Evolutionary conservation across 176 grass and related monocot genomes (phyloP).

Genomic region (Puya raimondii): DNA sequence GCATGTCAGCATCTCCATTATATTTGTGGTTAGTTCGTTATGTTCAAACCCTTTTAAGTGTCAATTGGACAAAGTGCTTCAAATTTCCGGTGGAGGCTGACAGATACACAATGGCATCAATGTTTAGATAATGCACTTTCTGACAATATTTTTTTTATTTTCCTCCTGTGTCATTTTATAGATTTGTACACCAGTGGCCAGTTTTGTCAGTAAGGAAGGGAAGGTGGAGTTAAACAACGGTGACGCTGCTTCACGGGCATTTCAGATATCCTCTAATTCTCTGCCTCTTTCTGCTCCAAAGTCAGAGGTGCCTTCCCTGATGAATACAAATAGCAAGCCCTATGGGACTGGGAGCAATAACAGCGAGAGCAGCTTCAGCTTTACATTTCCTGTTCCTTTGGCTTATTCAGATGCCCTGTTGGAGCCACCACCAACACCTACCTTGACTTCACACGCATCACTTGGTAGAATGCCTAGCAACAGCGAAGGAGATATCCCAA

Average conservation of each 20-base stretch:
- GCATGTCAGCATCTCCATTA: not conserved
- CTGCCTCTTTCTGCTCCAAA: not conserved
- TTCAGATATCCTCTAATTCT: not conserved
- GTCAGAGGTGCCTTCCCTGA: not conserved
- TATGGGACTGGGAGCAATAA: conserved; percentile 11
- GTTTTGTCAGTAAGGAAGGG: not conserved
- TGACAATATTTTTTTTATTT: not conserved
- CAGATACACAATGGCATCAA: not conserved
- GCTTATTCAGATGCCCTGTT: conserved; percentile 14
- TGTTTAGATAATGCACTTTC: not conserved
- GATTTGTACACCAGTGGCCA: not conserved
- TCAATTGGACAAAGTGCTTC: no score
- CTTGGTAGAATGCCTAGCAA: conserved; percentile 13
- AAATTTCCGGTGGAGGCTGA: not conserved
- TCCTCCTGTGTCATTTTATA: not conserved
- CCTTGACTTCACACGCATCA: conserved; percentile 18
- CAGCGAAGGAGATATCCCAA: conserved; percentile 21
- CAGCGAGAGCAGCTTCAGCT: conserved; percentile 18
- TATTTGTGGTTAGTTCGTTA: no score
- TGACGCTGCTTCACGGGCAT: not conserved
- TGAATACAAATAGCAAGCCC: not conserved
- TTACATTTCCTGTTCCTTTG: conserved; percentile 40
- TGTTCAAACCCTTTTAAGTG: no score
- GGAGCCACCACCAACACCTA: conserved; percentile 41
- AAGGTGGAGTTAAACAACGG: not conserved